These are phyloP conservation scores for Lasiodiplodia sp. DNA, from an alignment of 2,329 filamentous ascomycete species.

Conservation along the genomic window DNA sequence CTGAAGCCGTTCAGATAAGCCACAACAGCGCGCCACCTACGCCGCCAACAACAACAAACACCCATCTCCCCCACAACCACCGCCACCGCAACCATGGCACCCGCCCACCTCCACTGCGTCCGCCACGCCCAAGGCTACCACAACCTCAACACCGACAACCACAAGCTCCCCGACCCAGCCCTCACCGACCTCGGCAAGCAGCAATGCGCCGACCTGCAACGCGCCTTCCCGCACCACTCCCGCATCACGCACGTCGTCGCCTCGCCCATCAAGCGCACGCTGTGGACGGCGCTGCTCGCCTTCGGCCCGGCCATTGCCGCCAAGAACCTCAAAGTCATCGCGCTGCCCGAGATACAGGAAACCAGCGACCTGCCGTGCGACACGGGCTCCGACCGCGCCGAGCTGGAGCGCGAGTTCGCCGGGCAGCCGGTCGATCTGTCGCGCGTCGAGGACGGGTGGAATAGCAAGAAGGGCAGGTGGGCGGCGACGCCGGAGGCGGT, in stretches of 20 bases:
- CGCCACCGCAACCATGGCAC: conserved; percentile 39
- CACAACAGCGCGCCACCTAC: no score
- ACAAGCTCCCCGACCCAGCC: conserved; percentile 68
- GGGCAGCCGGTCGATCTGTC: conserved; percentile 67
- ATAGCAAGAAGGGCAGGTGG: conserved; percentile 62
- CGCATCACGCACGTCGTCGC: conserved; percentile 73
- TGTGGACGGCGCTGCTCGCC: conserved; percentile 74
- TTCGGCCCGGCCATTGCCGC: conserved; percentile 62
- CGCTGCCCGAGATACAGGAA: conserved; percentile 81
- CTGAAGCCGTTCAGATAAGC: neutral
- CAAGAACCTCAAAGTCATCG: conserved; percentile 60
- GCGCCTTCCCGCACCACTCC: conserved; percentile 67
- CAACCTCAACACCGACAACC: conserved; percentile 71
- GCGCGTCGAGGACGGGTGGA: conserved; percentile 70
- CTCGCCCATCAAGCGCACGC: conserved; percentile 78
- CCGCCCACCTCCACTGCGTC: conserved; percentile 67
- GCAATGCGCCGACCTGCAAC: conserved; percentile 64
- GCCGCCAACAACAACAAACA: neutral
- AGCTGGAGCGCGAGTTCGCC: conserved; percentile 67
- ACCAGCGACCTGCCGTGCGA: conserved; percentile 77
- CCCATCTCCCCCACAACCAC: neutral
- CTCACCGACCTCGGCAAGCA: conserved; percentile 73
- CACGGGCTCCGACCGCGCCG: conserved; percentile 65
- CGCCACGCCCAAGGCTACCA: conserved; percentile 80
- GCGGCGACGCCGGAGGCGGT: conserved; percentile 57